Base-by-base conservation (phyloP, 1,139 yeast genomes). In the Taiozyma onychis region DNA sequence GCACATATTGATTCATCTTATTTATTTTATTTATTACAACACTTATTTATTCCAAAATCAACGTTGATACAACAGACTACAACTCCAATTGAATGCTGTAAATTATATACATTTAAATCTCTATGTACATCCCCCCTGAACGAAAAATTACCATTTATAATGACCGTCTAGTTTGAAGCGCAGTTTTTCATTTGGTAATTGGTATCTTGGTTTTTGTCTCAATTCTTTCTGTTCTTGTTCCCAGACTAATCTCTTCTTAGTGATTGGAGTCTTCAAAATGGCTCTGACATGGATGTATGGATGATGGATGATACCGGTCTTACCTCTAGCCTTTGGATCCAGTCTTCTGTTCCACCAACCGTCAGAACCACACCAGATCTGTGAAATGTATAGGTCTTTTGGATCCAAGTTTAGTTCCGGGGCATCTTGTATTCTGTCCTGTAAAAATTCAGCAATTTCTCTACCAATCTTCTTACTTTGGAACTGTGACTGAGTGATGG, bases 401-500 rank as follows among this genome's bases (percentile, higher is more conserved):
- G 80, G 77, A 57, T 85, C 70, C 56, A 86, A 68, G 2, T 84
- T 83, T 56, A 84, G 69, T 44, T 71, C 72, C 54, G 77, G 72
- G 28, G 91, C 90, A 63, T 88, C 90, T 47, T 80, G 76, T 45
- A 88, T 66, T 11, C 95, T 97, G 48, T 79, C 74, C 61, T 83
- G 80, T 53, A 93, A 76, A 67, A 91, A 72, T 56, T 83, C 85
- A 50, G 84, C 93, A 53, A 90, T 77, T 59, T 89, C 96, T 48
- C 85, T 78, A 42, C 96, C 80, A 70, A 89, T 80, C 62, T 85
- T 82, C 71, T 89, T 89, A 47, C 83, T 78, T 64, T 85, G 82
- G 73, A 93, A 93, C 69, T 91, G 97, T 61, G 93, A 85, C 71
- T 91, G 98, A 47, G 93, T 88, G 57, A 93, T 86, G 51, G 98